Evolutionary conservation across 2,329 filamentous ascomycete genomes (phyloP).

Genomic region (Fusarium buharicum): DNA sequence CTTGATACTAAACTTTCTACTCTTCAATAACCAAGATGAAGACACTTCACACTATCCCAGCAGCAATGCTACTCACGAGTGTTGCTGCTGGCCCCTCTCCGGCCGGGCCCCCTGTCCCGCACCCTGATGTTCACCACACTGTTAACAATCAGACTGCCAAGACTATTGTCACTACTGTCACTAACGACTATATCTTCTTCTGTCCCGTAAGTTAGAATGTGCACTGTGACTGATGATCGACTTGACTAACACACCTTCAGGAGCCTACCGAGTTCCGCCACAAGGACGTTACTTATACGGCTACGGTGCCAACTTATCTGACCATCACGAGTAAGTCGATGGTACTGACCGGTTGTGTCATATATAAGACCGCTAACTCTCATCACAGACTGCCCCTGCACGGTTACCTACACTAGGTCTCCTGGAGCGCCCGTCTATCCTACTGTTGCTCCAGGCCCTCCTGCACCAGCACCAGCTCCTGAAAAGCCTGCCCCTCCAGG

Average conservation of each 20-base stretch:
- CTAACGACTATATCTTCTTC: slow-evolving; percentile 54
- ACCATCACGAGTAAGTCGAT: slow-evolving; percentile 57
- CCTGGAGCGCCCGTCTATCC: slow-evolving; percentile 7
- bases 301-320: slow-evolving; percentile 54
- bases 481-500: neutral
- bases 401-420: slow-evolving; percentile 48
- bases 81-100: slow-evolving; percentile 5
- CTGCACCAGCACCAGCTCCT: neutral
- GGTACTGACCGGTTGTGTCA: neutral
- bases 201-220: slow-evolving; percentile 53
- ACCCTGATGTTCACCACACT: neutral
- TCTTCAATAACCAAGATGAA: slow-evolving; percentile 17
- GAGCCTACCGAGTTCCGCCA: slow-evolving; percentile 51
- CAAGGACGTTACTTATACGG: slow-evolving; percentile 58
- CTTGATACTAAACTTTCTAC: neutral
- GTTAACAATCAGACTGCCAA: slow-evolving; percentile 34
- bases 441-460: slow-evolving; percentile 5
- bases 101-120: neutral
- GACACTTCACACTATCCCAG: neutral
- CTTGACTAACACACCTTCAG: slow-evolving; percentile 23
- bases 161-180: slow-evolving; percentile 49
- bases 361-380: slow-evolving; percentile 39
- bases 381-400: slow-evolving; percentile 59
- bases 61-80: slow-evolving; percentile 14
- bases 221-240: too few relatives aligned